Evolutionary conservation across 1,139 yeast species (phyloP), one percentile per base, ranked within the genome.

Genomic region (Yamadazyma atlantica): DNA sequence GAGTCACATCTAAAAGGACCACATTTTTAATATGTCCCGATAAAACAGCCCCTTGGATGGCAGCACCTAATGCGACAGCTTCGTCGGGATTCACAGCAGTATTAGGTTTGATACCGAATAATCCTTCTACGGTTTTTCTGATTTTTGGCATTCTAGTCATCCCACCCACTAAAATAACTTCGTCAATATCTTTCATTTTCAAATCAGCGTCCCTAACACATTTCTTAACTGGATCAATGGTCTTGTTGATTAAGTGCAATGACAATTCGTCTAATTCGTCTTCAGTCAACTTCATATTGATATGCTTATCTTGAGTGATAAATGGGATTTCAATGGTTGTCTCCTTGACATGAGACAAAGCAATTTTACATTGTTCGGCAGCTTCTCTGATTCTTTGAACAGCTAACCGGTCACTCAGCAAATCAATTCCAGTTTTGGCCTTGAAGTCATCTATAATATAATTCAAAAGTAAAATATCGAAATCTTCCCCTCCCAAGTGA

Each of bases 81-180:
- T 85, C 94, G 56, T 85, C 94, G 1, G 94, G 94, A 49, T 85
- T 85, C 2, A 85, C 85, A 1, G 76, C 72, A 2, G 82, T 76
- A 45, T 77, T 82, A 15, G 89, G 87, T 37, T 65, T 60, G 48
- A 72, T 79, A 5, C 67, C 65, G 54, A 84, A 83, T n/a, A 78
- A 53, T 1, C 72, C 70, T 42, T 69, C 73, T 1, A 85, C 89
- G 0, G 73, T 64, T 23, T 66, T 62, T 41, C 88, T 65, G 29
- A 85, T 76, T 54, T 77, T 79, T 19, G 94, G 94, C 94, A 85
- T 85, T 55, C 92, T 64, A 0, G 94, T 84, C 94, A 85, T 85
- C 29, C 94, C 94, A 22, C 94, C 94, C 19, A 85, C 94, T 34
- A 85, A 58, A 32, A 85, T 73, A 11, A 85, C 76, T 50, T 84